phyloP scores from a whole-genome alignment of 768 basidiomycete genomes.

The Coprinopsis marcescibilis region DNA sequence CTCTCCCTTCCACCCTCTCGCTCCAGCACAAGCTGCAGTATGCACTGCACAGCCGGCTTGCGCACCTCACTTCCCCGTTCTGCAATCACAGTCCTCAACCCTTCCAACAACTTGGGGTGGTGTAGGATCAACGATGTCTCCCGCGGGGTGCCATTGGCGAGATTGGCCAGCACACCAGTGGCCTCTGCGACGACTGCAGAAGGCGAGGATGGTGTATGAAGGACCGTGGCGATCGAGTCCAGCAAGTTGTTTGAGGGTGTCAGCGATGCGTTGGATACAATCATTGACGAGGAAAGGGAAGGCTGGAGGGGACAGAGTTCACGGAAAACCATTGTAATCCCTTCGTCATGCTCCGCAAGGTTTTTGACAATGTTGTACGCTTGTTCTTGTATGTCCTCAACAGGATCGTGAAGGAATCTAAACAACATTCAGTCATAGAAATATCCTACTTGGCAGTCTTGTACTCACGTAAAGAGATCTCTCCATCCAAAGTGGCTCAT shows the following conservation, averaged over 20 bases:
- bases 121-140: conserved; percentile 50
- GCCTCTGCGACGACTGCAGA: conserved; percentile 27
- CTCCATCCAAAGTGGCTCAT: conserved; percentile 69
- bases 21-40: conserved; percentile 49
- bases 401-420: conserved; percentile 52
- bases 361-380: conserved; percentile 63
- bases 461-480: conserved; percentile 47
- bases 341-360: conserved; percentile 57
- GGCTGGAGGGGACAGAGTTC: conserved; percentile 34
- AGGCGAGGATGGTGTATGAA: neutral
- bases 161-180: conserved; percentile 58
- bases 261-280: neutral
- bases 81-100: conserved; percentile 53
- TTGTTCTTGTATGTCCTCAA: conserved; percentile 62
- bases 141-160: conserved; percentile 51
- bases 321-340: conserved; percentile 54
- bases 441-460: neutral
- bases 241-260: no score
- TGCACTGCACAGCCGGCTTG: conserved; percentile 53
- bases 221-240: neutral
- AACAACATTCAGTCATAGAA: conserved; percentile 1
- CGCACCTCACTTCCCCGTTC: conserved; percentile 54
- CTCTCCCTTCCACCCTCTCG: conserved; percentile 22
- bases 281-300: neutral
- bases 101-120: conserved; percentile 44